Evolutionary conservation across 805 yeast genomes (phyloP), one percentile per base, ranked within the genome.

Genomic region (Teunomyces cretensis): DNA sequence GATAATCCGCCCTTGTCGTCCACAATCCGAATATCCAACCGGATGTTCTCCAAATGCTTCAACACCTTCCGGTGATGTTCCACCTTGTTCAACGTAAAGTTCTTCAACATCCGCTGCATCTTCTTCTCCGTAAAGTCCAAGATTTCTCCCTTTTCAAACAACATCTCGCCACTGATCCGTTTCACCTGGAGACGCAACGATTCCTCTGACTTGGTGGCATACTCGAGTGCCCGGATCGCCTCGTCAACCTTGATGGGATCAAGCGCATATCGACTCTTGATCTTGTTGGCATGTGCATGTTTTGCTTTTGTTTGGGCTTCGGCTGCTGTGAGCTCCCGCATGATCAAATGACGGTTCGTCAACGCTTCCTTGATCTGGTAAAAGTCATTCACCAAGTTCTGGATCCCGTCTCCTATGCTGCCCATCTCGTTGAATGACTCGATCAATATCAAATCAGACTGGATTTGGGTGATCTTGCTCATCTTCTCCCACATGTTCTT

Each of bases 241-340:
- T 91, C 97, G 55, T 94, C 97, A 3, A 89, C 96, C 60, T 85
- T 88, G 22, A 87, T 64, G 0, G 98, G 96, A 56, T 86, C 92
- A 42, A 89, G 83, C 41, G 86, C 81, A 30, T 89, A 72, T 55
- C 79, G 83, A 44, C 80, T 80, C 54, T 88, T 86, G 45, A 89
- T 75, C 56, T 83, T 83, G 7, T 80, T 75, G 1, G 96, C 95
- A 4, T 79, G 75, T 40, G 80, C 78, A 56, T 88, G 96, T 56
- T 81, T 86, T 26, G 78, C 67, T 53, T 78, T 81, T 1, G 96
- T 81, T 45, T 74, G 80, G 6, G 82, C 80, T 62, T 91, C 96
- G 1, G 97, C 91, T 58, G 80, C 86, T 27, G 79, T 57, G 42
- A 89, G 71, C 53, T 94, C 99, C 43, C 97, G 78, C 96, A 94